Base-by-base conservation (phyloP, 2,329 filamentous ascomycete species). In the Mariannaea sp. region DNA sequence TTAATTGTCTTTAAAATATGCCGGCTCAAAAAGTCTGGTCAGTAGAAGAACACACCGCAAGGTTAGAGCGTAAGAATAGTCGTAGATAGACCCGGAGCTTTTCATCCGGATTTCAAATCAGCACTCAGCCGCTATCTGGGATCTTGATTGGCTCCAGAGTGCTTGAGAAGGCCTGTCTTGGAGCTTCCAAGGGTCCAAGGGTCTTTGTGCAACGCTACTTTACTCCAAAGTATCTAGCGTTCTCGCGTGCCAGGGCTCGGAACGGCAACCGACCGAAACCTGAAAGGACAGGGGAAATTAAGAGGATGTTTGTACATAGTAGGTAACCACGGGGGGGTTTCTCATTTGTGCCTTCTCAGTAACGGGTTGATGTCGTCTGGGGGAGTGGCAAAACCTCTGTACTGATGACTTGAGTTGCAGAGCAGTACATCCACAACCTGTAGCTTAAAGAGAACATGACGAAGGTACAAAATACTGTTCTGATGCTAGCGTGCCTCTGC, bases 81-180 rank as follows among this genome's bases (percentile, higher is more conserved):
- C 57, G 55, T 56, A 56, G 53, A 54, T 30, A n/a, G 20, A 27
- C 7, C 27, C 63, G 63, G 63, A 65, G 57, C 57, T 49, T 65
- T 65, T 55, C 20, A 24, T 61, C 63, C 63, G 63, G 43, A 7
- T 12, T 22, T 46, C 29, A 38, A 40, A 47, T 20, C 33, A 32
- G 35, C 38, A 30, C 36, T 17, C 29, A 53, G 42, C 44, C 39
- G 36, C 42, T n/a, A n/a, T 26, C 16, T 9, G 3, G 43, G 35
- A 22, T 20, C 48, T 35, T 62, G 9, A 64, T 65, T 65, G 57
- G 62, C 24, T 26, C 12, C 32, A 32, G 48, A 38, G 53, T 29
- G 44, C 53, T 46, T 43, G 40, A 51, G 42, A 43, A 47, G 55
- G 52, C 42, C 35, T 29, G 16, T 52, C 50, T 65, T 51, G 50